phyloP scores from a whole-genome alignment of 129 eudicot genomes.

The Erigeron canadensis region DNA sequence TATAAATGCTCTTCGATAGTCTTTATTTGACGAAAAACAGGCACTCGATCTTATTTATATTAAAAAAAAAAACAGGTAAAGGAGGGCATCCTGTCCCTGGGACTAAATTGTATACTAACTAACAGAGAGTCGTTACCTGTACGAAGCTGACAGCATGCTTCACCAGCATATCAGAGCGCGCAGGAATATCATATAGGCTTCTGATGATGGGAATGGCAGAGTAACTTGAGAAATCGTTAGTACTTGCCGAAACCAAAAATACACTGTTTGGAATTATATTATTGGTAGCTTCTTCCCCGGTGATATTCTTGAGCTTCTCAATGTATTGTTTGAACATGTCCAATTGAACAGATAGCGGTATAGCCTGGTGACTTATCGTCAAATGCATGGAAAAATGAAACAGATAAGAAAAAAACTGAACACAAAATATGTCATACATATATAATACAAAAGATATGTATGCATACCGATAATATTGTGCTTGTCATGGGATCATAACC shows the following conservation, averaged over 20 bases:
- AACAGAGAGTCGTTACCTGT: slow-evolving; percentile 38
- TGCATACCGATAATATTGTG: not conserved
- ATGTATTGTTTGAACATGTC: slow-evolving; percentile 62
- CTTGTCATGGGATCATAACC: not conserved
- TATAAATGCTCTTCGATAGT: too few relatives aligned
- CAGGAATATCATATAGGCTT: slow-evolving; percentile 35
- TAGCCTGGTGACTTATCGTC: slow-evolving; percentile 42
- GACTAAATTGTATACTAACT: too few relatives aligned
- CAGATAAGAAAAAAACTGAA: not conserved
- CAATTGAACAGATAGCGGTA: slow-evolving; percentile 44
- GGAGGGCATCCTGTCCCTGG: too few relatives aligned
- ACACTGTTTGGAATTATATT: slow-evolving; percentile 42
- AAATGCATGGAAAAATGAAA: not conserved
- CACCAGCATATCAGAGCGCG: slow-evolving; percentile 48
- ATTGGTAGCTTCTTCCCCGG: slow-evolving; percentile 51
- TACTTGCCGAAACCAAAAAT: slow-evolving; percentile 51
- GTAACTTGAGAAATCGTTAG: slow-evolving; percentile 43
- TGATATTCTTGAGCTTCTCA: slow-evolving; percentile 36
- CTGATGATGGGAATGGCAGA: slow-evolving; percentile 29
- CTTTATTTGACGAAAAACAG: too few relatives aligned
- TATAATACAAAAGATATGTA: too few relatives aligned
- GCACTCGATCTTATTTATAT: too few relatives aligned
- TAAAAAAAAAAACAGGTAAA: too few relatives aligned
- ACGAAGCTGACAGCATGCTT: slow-evolving; percentile 36
- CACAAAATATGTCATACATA: not conserved